Evolutionary conservation across 768 basidiomycete genomes (phyloP).

Genomic region (Pisolithus orientalis): DNA sequence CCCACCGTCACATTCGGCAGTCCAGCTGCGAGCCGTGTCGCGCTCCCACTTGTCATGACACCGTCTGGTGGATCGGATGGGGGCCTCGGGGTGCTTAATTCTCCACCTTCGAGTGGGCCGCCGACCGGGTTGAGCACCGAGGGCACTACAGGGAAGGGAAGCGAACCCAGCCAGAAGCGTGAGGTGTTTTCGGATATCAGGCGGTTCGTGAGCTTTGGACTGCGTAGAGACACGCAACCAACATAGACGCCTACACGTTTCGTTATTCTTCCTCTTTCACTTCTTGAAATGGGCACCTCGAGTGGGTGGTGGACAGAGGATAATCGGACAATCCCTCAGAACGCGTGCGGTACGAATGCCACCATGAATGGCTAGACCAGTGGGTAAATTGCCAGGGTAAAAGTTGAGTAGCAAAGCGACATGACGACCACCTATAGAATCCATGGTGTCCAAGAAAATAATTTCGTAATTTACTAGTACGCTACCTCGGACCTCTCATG

Average conservation of each 20-base stretch:
- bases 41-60: constrained; percentile 38
- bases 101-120: constrained; percentile 60
- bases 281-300: too few relatives aligned
- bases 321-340: too few relatives aligned
- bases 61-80: constrained; percentile 38
- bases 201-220: constrained; percentile 84
- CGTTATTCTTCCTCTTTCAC: too few relatives aligned
- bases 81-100: constrained; percentile 50
- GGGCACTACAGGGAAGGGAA: constrained; percentile 29
- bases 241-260: constrained; percentile 9
- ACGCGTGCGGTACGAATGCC: background rate
- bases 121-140: constrained; percentile 54
- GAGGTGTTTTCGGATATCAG: constrained; percentile 88
- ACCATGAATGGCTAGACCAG: background rate
- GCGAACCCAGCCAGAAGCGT: constrained; percentile 45
- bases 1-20: constrained; percentile 51
- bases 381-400: background rate
- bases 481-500: constrained; percentile 13
- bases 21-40: constrained; percentile 58
- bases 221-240: constrained; percentile 59
- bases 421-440: background rate
- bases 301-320: too few relatives aligned
- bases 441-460: constrained; percentile 17
- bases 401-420: background rate
- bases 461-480: background rate